phyloP scores from a whole-genome alignment of 768 basidiomycete genomes.

The Leccinum boreale region DNA sequence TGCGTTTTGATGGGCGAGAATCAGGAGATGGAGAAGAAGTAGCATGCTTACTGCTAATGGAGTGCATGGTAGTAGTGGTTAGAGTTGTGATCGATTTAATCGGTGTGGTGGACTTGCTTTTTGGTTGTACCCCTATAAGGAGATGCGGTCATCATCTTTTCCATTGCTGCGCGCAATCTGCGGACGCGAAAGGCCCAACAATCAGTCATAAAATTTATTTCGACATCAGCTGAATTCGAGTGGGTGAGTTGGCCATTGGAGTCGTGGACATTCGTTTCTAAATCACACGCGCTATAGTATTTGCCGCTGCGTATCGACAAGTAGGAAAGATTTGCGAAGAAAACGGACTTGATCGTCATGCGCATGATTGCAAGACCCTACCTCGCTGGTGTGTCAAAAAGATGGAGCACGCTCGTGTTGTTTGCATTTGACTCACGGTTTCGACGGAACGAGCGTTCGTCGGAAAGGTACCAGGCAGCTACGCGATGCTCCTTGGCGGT shows the following conservation, averaged over 20 bases:
- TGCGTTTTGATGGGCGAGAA: no score
- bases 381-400: conserved; percentile 60
- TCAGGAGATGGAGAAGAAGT: no score
- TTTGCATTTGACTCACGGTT: neutral
- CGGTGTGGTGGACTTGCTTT: no score
- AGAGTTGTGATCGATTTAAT: no score
- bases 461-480: conserved; percentile 90
- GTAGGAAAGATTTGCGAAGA: conserved; percentile 95
- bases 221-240: conserved; percentile 56
- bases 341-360: conserved; percentile 96
- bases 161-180: no score
- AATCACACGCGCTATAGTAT: conserved; percentile 57
- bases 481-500: conserved; percentile 93
- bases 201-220: no score
- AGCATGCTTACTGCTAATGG: no score
- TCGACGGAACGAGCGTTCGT: conserved; percentile 88
- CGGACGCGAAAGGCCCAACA: no score
- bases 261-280: conserved; percentile 26
- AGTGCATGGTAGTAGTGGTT: no score
- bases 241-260: conserved; percentile 39
- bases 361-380: conserved; percentile 97
- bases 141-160: no score
- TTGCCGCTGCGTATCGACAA: conserved; percentile 90
- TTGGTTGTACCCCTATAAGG: no score
- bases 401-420: neutral